Evolutionary conservation across 164 flowering plant species (phyloP).

Genomic region (Piper betle): DNA sequence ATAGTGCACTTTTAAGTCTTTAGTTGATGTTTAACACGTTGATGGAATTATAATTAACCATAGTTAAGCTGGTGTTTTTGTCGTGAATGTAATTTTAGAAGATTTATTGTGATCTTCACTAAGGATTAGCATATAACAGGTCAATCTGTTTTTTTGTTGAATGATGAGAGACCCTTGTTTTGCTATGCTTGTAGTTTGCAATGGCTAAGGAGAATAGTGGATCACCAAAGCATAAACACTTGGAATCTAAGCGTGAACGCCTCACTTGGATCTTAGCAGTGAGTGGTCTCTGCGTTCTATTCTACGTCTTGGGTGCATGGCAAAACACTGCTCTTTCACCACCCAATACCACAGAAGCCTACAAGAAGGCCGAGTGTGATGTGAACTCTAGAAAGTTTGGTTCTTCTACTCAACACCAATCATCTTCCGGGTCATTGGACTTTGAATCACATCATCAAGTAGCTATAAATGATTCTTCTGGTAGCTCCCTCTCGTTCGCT

Average conservation of each 20-base stretch:
- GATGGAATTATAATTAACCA: too few species aligned
- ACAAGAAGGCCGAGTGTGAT: conserved; percentile 24
- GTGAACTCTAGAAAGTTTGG: background rate
- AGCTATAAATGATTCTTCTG: conserved; percentile 22
- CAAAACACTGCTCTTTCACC: conserved; percentile 27
- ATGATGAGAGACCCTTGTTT: too few species aligned
- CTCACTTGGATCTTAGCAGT: conserved; percentile 66
- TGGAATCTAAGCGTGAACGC: conserved; percentile 50
- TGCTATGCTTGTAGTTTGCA: conserved; percentile 4
- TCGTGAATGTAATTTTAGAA: too few species aligned
- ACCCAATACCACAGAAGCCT: conserved; percentile 23
- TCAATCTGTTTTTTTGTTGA: background rate
- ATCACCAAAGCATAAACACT: conserved; percentile 63
- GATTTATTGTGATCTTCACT: too few species aligned
- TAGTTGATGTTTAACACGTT: too few species aligned
- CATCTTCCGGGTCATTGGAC: conserved; percentile 28
- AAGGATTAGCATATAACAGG: too few species aligned
- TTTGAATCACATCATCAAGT: conserved; percentile 61
- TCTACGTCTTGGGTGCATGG: conserved; percentile 74
- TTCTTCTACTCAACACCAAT: conserved; percentile 4
- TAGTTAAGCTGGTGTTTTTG: too few species aligned
- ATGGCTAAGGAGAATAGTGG: conserved; percentile 75
- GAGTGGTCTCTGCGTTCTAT: conserved; percentile 66
- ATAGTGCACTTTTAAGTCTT: too few species aligned
- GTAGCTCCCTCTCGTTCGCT: conserved; percentile 14